Evolutionary conservation across 345 rosid genomes (phyloP), one percentile per base, ranked within the genome.

Genomic region (Gossypium herbaceum): DNA sequence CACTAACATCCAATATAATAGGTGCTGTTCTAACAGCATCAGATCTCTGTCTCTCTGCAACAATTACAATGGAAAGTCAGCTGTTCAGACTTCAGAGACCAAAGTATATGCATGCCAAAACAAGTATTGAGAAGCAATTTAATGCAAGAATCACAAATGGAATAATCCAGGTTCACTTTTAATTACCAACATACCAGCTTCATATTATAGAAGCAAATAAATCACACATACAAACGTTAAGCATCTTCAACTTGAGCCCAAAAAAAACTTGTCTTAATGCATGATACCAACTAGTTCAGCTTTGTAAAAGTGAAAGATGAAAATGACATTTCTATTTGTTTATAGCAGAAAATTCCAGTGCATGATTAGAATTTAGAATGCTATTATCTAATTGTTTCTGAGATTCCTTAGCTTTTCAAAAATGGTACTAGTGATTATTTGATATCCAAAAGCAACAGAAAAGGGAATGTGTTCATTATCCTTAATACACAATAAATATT

Each of bases 1-100:
- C 95, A 24, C 85, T 81, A 5, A 19, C 79, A 76, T 88, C 97
- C 79, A 81, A 8, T n/a, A 82, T 39, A 13, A 90, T 70, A 41
- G 88, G 83, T 51, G 78, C 91, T 4, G 85, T 88, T 84, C 97
- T 90, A 80, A 92, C 82, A 78, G 91, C 92, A 86, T 83, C 90
- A 71, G 82, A 79, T 83, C 86, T 83, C 77, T 75, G 81, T 51
- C 61, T 76, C 79, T 75, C 89, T 91, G 83, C 80, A 68, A 24
- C 50, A 47, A 74, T 27, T 5, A 20, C 54, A 75, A 20, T 72
- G 66, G 60, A 11, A 70, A 48, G 9, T 56, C 24, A 75, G 27
- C 24, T 19, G 16, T 24, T n/a, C 39, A 24, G 7, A 65, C 45
- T 66, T 4, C 15, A 13, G 41, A 34, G 41, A 2, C 7, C 41